Percentiles rank a stretch among this genome's conserved stretches.
phyloP scores from a whole-genome alignment of 805 yeast genomes.

The Hemisphaericaspora nanyangensis region DNA sequence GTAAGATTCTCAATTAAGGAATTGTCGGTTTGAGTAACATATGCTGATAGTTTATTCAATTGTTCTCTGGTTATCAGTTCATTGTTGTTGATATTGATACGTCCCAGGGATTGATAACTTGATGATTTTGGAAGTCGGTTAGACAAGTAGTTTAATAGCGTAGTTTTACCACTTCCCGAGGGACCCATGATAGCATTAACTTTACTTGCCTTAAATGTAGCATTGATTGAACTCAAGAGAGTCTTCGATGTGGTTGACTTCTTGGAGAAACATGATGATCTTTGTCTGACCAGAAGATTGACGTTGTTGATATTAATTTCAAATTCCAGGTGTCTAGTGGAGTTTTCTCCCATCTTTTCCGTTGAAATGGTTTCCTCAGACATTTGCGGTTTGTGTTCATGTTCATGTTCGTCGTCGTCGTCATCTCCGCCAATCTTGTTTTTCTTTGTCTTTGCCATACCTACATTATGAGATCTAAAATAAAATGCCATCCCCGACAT shows the following conservation, averaged over 20 bases:
- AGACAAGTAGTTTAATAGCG: conserved; percentile 42
- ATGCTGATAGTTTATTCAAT: conserved; percentile 49
- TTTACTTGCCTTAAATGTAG: conserved; percentile 27
- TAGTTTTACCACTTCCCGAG: conserved; percentile 44
- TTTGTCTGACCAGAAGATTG: conserved; percentile 49
- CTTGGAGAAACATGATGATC: conserved; percentile 5
- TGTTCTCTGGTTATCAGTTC: conserved; percentile 21
- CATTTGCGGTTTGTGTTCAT: too few relatives aligned
- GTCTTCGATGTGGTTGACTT: background rate
- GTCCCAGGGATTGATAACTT: conserved; percentile 13
- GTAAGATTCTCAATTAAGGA: conserved; percentile 68
- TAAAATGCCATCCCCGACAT: conserved; percentile 47
- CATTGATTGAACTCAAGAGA: conserved; percentile 24
- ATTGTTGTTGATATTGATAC: conserved; percentile 21
- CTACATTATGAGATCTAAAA: conserved; percentile 48
- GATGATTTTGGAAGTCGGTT: conserved; percentile 37
- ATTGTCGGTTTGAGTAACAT: conserved; percentile 79
- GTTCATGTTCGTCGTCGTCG: conserved; percentile 6
- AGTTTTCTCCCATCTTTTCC: conserved; percentile 1
- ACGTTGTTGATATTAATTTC: conserved; percentile 18
- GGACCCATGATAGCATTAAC: conserved; percentile 47
- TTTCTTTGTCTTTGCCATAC: conserved; percentile 41
- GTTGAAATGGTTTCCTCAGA: background rate
- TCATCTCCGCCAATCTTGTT: conserved; percentile 28
- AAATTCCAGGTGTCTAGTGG: conserved; percentile 9